Conservation (phyloP, 495 filamentous ascomycete genomes). For the Xylaria flabelliformis region DNA sequence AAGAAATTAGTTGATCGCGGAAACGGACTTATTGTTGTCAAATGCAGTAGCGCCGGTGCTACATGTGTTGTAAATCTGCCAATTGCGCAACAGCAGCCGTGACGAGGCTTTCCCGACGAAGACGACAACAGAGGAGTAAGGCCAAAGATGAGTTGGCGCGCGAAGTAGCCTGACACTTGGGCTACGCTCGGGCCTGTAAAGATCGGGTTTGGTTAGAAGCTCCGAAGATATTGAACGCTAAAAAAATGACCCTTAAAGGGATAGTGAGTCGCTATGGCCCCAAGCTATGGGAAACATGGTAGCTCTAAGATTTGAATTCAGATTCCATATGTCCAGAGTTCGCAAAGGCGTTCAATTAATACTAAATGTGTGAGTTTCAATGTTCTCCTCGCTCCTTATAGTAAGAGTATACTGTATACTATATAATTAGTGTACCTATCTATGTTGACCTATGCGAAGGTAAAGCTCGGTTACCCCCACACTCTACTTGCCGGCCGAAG, state of each 20-base stretch:
- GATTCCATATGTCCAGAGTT: background rate
- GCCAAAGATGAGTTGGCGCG: too few relatives aligned
- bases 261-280: background rate
- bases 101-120: background rate
- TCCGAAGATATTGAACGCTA: background rate
- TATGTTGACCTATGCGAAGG: too few relatives aligned
- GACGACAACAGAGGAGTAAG: background rate
- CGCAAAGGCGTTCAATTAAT: background rate
- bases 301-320: background rate
- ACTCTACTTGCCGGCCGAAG: background rate
- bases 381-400: background rate
- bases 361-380: background rate
- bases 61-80: background rate
- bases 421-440: too few relatives aligned
- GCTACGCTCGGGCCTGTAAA: background rate
- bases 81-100: background rate
- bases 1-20: background rate
- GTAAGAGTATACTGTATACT: background rate
- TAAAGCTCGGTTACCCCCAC: background rate
- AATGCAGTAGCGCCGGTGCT: background rate
- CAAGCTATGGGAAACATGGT: background rate
- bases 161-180: background rate
- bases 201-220: background rate
- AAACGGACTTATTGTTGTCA: background rate
- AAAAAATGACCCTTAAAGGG: background rate